Evolutionary conservation across 306 rosid species (phyloP).

Genomic region (Prunus davidiana): DNA sequence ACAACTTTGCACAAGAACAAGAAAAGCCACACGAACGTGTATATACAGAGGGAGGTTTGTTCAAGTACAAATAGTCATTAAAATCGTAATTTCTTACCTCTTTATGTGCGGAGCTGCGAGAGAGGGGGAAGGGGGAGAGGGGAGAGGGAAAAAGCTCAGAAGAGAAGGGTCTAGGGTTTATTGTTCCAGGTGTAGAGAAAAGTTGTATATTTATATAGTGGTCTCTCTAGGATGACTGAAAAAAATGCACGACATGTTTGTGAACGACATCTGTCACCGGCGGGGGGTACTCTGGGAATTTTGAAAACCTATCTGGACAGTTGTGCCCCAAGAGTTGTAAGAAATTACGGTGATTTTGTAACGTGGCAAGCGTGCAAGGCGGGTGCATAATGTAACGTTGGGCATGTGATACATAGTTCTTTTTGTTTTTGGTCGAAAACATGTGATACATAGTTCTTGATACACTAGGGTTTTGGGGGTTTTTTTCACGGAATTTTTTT

Average conservation of each 20-base stretch:
- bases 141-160: background rate
- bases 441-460: background rate
- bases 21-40: background rate
- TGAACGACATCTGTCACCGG: background rate
- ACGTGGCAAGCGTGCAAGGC: background rate
- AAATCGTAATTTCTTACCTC: constrained; percentile 5
- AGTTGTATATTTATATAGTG: constrained; percentile 13
- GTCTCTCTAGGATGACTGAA: background rate
- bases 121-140: background rate
- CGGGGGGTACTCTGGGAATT: background rate
- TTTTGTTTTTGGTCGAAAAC: too few species aligned
- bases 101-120: background rate
- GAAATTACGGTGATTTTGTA: too few species aligned
- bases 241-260: background rate
- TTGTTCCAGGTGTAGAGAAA: background rate
- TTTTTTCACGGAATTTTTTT: background rate
- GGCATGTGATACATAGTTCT: background rate
- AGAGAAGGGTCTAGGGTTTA: constrained; percentile 38
- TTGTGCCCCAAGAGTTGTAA: background rate
- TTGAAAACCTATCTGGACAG: fast-evolving
- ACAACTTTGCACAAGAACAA: background rate
- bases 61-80: background rate
- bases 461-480: constrained; percentile 17
- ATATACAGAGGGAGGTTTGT: background rate
- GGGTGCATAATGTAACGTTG: background rate